Percentiles rank a stretch among this genome's conserved stretches.
Evolutionary conservation across 768 basidiomycete genomes (phyloP).

Genomic region (Termitomyces sp.): DNA sequence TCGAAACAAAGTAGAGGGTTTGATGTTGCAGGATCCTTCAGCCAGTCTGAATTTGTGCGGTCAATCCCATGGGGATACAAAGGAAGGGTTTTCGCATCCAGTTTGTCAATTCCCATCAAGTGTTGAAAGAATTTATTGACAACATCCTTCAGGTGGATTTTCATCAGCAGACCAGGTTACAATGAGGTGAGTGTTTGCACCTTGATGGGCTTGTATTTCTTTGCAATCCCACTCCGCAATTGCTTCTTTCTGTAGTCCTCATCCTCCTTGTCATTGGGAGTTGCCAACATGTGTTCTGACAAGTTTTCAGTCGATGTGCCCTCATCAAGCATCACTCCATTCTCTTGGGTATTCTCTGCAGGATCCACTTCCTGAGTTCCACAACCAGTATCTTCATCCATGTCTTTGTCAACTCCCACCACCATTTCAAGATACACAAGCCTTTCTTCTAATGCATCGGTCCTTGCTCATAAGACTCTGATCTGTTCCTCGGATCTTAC

Average conservation of each 20-base stretch:
- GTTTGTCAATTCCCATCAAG: background rate
- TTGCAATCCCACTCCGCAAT: background rate
- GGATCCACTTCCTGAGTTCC: background rate
- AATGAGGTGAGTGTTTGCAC: background rate
- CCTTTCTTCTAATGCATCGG: background rate
- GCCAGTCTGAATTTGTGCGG: background rate
- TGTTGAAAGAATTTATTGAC: background rate
- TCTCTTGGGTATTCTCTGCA: background rate
- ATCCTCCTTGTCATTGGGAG: background rate
- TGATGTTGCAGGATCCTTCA: background rate
- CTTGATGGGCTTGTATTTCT: background rate
- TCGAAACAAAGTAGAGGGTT: background rate
- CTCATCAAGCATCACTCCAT: background rate
- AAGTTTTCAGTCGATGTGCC: background rate
- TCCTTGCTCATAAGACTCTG: background rate
- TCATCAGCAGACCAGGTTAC: too few relatives aligned
- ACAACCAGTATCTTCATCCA: background rate
- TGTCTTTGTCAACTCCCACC: background rate
- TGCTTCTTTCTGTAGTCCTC: background rate
- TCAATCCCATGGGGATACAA: background rate
- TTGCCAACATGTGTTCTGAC: background rate
- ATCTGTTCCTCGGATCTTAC: background rate
- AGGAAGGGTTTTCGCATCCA: background rate
- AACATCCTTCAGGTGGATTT: background rate
- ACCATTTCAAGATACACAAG: background rate